Conservation (phyloP, 202 grass and related monocot genomes). For the Setaria viridis region DNA sequence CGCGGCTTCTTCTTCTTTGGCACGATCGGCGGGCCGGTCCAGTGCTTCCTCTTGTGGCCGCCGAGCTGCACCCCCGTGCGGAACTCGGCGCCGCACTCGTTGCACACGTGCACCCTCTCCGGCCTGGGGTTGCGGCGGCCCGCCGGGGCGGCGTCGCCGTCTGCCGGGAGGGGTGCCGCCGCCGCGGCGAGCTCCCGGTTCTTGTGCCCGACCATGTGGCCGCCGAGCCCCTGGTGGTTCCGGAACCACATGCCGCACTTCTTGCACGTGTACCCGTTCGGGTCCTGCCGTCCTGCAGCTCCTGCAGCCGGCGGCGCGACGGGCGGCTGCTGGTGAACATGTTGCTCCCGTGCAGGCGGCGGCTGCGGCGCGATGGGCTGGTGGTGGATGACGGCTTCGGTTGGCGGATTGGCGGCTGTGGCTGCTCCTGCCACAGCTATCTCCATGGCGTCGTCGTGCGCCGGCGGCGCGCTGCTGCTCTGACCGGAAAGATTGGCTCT, state of each 20-base stretch:
- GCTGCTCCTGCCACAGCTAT: not conserved
- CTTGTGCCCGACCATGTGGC: slow-evolving; percentile 45
- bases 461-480: not conserved
- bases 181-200: slow-evolving; percentile 1
- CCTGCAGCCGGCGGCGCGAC: not conserved
- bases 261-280: not conserved
- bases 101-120: slow-evolving; percentile 17
- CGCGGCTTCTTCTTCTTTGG: not conserved
- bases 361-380: not conserved
- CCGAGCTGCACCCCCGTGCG: not conserved
- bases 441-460: not conserved
- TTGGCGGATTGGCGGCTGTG: not conserved
- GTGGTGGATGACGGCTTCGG: not conserved
- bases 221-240: slow-evolving; percentile 52
- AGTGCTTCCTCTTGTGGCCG: slow-evolving; percentile 39
- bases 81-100: slow-evolving; percentile 17
- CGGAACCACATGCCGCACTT: slow-evolving; percentile 11
- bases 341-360: not conserved
- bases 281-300: not conserved
- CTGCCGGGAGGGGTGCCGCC: not conserved
- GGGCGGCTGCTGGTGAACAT: not conserved
- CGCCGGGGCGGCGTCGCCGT: not conserved
- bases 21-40: not conserved
- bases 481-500: not conserved
- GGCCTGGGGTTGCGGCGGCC: not conserved